Conservation (phyloP, 495 filamentous ascomycete genomes). For the Daldinia loculata region DNA sequence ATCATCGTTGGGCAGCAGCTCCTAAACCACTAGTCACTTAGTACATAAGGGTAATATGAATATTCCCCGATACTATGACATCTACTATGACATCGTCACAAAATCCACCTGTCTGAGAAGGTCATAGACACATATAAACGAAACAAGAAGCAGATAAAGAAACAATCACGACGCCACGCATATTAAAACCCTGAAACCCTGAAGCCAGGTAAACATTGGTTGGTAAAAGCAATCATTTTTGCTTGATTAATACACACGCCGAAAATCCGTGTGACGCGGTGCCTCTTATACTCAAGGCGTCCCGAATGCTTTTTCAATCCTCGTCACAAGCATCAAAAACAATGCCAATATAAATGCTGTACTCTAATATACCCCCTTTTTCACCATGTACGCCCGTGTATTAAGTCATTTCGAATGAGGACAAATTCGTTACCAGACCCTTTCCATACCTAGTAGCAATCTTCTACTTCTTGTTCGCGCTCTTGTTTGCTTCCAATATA, state of each 20-base stretch:
- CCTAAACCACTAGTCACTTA: background rate
- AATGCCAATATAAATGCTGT: constrained; percentile 27
- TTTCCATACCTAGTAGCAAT: background rate
- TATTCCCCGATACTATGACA: too few species aligned
- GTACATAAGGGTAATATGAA: too few species aligned
- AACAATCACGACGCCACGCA: background rate
- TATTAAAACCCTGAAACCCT: background rate
- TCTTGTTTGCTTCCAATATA: constrained; percentile 59
- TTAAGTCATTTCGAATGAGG: background rate
- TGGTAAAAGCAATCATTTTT: background rate
- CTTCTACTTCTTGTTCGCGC: constrained; percentile 53
- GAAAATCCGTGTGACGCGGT: background rate
- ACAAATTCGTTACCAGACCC: background rate
- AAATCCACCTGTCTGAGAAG: background rate
- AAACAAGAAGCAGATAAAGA: background rate
- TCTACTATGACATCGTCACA: too few species aligned
- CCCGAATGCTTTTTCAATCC: constrained; percentile 8
- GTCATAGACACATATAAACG: too few species aligned
- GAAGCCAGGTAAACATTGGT: background rate
- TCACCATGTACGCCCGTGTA: constrained; percentile 3
- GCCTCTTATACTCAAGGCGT: constrained; percentile 11
- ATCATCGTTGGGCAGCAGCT: constrained; percentile 9
- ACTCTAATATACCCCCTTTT: constrained; percentile 29
- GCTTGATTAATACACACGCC: constrained; percentile 3
- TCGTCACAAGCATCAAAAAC: constrained; percentile 1